Evolutionary conservation across 2,329 filamentous ascomycete species (phyloP), one percentile per base, ranked within the genome.

Genomic region (Hypoxylon sp.): DNA sequence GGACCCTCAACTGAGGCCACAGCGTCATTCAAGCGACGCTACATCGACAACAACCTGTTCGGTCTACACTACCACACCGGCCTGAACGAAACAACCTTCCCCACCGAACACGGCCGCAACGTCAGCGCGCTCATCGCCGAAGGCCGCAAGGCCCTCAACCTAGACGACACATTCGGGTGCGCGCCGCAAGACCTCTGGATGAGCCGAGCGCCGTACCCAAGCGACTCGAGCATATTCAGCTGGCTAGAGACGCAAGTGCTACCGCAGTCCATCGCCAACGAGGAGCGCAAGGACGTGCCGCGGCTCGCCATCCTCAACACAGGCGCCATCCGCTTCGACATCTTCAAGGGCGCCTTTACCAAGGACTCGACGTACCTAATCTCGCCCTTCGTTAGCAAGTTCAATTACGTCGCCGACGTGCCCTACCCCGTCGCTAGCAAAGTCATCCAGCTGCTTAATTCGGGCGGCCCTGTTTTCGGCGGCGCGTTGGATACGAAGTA

Each of bases 21-120:
- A 0, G 81, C 89, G 47, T 86, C 83, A 1, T 98, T 97, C 77
- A 86, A 87, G 58, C 88, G 95, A 50, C 88, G 91, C 65, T 98
- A 98, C 80, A 95, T 98, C 67, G 95, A 98, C 81, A 98, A 94
- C 81, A 98, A 98, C 73, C 84, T 98, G 0, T 92, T 89, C 68
- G 96, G 94, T 0, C 86, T 97, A 65, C 87, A 94, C 74, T 87
- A 96, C 74, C 95, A 98, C 78, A 93, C 92, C 2, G 88, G 88
- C 0, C 87, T 92, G 31, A 90, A 95, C 73, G 84, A 86, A 14
- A 84, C 87, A 0, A 91, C 89, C 0, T 98, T 98, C 76, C 86
- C 88, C 1, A 98, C 95, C 0, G 83, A 90, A 13, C 86, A 91
- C 51, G 95, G 95, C 17, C 86, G 84, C 56, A 91, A 92, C 60